These are phyloP conservation scores for Eucalyptus cloeziana DNA, from an alignment of 345 rosid species.

Conservation along the genomic window DNA sequence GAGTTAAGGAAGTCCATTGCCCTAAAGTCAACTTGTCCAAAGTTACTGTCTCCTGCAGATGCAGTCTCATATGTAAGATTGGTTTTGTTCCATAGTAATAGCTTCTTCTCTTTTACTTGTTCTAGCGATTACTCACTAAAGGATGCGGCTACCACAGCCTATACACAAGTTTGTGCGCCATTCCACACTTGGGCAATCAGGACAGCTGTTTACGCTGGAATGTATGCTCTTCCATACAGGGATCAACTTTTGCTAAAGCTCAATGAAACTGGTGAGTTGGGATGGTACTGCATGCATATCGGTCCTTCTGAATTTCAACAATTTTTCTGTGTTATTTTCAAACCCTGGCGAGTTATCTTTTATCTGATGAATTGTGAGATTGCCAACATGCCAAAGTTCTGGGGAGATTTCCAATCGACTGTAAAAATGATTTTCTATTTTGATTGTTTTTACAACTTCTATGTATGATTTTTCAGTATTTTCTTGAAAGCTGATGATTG, in stretches of 20 bases:
- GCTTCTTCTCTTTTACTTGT: neutral
- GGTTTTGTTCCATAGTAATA: neutral
- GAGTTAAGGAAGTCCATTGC: neutral
- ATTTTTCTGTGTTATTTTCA: neutral
- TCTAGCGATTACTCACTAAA: conserved; percentile 51
- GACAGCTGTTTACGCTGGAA: conserved; percentile 89
- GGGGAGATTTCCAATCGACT: neutral
- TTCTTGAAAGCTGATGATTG: neutral
- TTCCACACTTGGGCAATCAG: conserved; percentile 81
- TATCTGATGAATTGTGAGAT: neutral
- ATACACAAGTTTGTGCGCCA: conserved; percentile 80
- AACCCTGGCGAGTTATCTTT: neutral
- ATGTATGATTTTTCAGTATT: neutral
- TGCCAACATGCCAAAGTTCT: neutral
- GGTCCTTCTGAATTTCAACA: neutral
- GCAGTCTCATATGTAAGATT: neutral
- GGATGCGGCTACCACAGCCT: conserved; percentile 83
- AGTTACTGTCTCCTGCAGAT: neutral
- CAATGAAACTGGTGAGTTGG: conserved; percentile 55
- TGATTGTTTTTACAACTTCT: neutral
- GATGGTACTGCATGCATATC: neutral
- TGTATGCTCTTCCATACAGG: conserved; percentile 82
- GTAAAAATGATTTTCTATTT: neutral
- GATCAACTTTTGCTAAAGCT: conserved; percentile 69
- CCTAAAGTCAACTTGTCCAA: neutral